Evolutionary conservation across 495 filamentous ascomycete genomes (phyloP), one percentile per base, ranked within the genome.

Genomic region (Bacidia rubella): DNA sequence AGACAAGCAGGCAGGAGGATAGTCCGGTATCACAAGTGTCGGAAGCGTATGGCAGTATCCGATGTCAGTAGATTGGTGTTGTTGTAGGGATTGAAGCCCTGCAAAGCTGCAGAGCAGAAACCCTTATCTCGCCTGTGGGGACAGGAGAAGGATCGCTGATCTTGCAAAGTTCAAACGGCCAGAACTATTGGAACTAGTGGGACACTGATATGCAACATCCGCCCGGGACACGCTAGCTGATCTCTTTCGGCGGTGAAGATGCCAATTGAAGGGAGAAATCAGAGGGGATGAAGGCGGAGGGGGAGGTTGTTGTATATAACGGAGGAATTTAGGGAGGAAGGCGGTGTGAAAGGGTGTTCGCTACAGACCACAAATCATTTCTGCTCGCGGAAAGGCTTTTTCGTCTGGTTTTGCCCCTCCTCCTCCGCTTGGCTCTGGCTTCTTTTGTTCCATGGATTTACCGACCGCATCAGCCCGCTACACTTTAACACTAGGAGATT

Each of bases 401-500:
- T 35, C 29, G 5, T 35, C 29, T 15, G 7, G 15, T 15, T 35
- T 35, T 35, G 5, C 7, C 29, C 29, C 29, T 15, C 29, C 15
- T 15, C 29, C 15, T 35, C 15, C 7, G 29, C 29, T 35, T 35
- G n/a, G n/a, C 15, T 35, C 29, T 35, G 5, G 7, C 29, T 35
- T 35, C 15, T 35, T 35, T 35, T 35, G 29, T 35, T 35, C 29
- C 29, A 7, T 35, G 29, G 29, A 15, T 7, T 15, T 35, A 35
- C 29, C 29, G 29, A 35, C 29, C 29, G 29, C 29, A 35, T 15
- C 41, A n/a, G 20, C 41, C 41, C 15, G 17, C 41, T 44, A 44
- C 5, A 44, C 41, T 44, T 44, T 17, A 44, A 44, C 41, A 22
- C 41, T 44, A 44, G 41, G 41, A 44, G 41, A 44, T 9, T 44